Evolutionary conservation across 2,329 filamentous ascomycete species (phyloP).

Genomic region (Periconia macrospinosa): DNA sequence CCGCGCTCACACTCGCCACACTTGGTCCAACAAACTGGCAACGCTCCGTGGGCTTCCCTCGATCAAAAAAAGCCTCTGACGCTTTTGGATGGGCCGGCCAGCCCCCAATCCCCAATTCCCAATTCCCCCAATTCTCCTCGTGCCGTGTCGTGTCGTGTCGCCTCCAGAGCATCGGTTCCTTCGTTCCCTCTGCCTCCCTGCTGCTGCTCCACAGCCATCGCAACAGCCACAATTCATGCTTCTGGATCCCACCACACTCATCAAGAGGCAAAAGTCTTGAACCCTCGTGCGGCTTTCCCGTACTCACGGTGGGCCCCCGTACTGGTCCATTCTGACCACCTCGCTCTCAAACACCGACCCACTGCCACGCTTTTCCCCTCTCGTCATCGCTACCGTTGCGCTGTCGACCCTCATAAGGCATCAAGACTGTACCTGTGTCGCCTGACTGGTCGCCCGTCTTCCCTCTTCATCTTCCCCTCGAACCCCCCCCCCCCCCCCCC

Average conservation of each 20-base stretch:
- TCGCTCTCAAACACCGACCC: constrained; percentile 25
- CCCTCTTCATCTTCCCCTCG: constrained; percentile 41
- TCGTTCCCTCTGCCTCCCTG: constrained; percentile 7
- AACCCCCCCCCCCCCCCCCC: constrained; percentile 38
- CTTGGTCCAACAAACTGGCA: constrained; percentile 11
- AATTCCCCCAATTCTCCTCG: constrained; percentile 16
- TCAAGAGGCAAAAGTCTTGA: constrained; percentile 33
- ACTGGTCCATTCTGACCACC: constrained; percentile 24
- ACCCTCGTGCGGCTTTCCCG: constrained; percentile 37
- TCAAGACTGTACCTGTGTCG: constrained; percentile 27
- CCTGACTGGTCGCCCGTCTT: constrained; percentile 38
- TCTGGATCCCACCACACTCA: constrained; percentile 26
- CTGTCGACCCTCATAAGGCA: constrained; percentile 36
- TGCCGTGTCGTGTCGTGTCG: constrained; percentile 37
- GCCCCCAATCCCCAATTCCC: constrained; percentile 18
- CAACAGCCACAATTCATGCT: constrained; percentile 31
- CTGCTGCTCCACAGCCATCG: constrained; percentile 31
- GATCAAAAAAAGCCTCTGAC: constrained; percentile 7
- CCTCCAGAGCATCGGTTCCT: constrained; percentile 38
- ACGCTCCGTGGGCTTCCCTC: constrained; percentile 5
- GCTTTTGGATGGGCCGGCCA: constrained; percentile 5
- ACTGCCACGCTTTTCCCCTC: constrained; percentile 27
- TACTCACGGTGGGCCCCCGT: constrained; percentile 17
- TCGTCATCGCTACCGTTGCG: constrained; percentile 31
- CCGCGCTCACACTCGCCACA: constrained; percentile 38